These are phyloP conservation scores for Helicostylum pulchrum DNA, from an alignment of 192 early-diverging fungal species.

Conservation along the genomic window DNA sequence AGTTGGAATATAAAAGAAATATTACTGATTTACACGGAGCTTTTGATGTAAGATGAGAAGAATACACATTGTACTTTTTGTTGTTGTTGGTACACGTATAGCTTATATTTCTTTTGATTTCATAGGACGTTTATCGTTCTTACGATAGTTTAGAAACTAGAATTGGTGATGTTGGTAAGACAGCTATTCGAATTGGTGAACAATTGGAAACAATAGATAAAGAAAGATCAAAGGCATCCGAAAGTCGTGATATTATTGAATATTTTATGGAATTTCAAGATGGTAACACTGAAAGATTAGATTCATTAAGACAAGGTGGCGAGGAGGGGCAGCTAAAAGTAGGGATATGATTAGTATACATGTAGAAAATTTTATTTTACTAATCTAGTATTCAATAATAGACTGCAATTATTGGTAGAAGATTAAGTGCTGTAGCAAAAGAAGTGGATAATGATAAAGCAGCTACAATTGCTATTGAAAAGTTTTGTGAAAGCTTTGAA, in stretches of 20 bases:
- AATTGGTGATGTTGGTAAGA: slow-evolving; percentile 90
- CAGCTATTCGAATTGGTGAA: slow-evolving; percentile 95
- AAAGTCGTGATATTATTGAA: slow-evolving; percentile 88
- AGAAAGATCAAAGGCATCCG: slow-evolving; percentile 81
- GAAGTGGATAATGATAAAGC: slow-evolving; percentile 69
- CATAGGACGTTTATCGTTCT: slow-evolving; percentile 78
- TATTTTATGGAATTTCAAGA: slow-evolving; percentile 91
- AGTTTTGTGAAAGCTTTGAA: slow-evolving; percentile 91
- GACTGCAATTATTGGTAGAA: slow-evolving; percentile 82
- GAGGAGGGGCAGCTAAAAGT: slow-evolving; percentile 84
- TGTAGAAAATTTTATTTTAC: background rate
- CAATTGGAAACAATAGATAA: slow-evolving; percentile 96
- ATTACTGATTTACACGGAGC: slow-evolving; percentile 74
- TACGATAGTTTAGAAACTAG: slow-evolving; percentile 87
- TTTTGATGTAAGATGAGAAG: slow-evolving; percentile 61
- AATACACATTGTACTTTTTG: background rate
- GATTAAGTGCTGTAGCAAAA: slow-evolving; percentile 82
- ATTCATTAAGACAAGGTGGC: slow-evolving; percentile 69
- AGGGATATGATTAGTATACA: background rate
- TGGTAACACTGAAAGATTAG: slow-evolving; percentile 69
- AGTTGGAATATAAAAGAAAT: slow-evolving; percentile 70
- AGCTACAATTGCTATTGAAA: slow-evolving; percentile 75
- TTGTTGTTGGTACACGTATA: background rate
- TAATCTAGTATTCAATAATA: slow-evolving; percentile 22
- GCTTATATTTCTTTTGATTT: background rate